Evolutionary conservation across 2,329 filamentous ascomycete genomes (phyloP).

Genomic region (Arthrobotrys sinensis): DNA sequence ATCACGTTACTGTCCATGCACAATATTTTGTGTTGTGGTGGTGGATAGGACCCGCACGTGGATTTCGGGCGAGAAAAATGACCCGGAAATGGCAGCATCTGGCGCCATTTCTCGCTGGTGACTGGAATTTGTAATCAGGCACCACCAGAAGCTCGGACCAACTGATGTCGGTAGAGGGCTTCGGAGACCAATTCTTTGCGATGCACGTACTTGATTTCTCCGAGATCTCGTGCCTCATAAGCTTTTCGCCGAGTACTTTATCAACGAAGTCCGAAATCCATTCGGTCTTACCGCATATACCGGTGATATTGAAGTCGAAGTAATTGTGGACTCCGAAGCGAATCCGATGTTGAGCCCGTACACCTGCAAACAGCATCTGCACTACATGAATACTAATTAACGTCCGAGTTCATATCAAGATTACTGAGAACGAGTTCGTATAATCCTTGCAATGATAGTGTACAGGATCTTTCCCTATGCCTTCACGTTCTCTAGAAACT

Average conservation of each 20-base stretch:
- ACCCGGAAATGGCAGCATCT: slow-evolving; percentile 15
- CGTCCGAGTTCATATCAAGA: too few relatives aligned
- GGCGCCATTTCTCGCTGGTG: not conserved
- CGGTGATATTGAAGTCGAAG: not conserved
- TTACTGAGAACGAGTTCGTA: too few relatives aligned
- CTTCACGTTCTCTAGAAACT: slow-evolving; percentile 55
- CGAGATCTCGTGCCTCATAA: not conserved
- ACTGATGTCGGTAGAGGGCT: not conserved
- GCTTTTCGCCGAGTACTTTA: too few relatives aligned
- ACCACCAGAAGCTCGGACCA: slow-evolving; percentile 13
- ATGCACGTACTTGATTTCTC: not conserved
- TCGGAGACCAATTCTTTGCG: slow-evolving; percentile 1
- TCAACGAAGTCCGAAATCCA: not conserved
- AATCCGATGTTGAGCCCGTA: not conserved
- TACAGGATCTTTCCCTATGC: not conserved
- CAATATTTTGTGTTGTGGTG: slow-evolving; percentile 20
- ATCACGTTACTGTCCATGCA: slow-evolving; percentile 32
- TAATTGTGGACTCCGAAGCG: not conserved
- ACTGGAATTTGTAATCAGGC: slow-evolving; percentile 44
- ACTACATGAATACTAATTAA: not conserved
- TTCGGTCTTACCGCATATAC: not conserved
- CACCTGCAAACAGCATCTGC: too few relatives aligned
- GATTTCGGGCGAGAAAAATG: slow-evolving; percentile 54
- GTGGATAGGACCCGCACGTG: slow-evolving; percentile 40
- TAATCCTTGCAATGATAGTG: not conserved